These are phyloP conservation scores for Fonsecaea pedrosoi DNA, from an alignment of 2,329 filamentous ascomycete genomes.

Conservation along the genomic window DNA sequence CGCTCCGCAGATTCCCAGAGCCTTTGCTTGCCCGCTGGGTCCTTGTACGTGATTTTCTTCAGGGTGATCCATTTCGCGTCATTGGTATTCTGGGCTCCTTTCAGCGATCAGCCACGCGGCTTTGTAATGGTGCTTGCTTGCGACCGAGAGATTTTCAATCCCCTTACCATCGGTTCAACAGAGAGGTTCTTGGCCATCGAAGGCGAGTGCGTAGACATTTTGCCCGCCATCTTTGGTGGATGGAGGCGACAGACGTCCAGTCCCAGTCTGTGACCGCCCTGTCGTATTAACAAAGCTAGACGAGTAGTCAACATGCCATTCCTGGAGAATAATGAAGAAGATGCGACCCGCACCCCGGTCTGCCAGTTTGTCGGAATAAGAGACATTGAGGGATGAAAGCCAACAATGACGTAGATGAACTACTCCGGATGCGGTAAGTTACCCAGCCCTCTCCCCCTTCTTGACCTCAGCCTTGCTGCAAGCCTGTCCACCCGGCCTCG, in stretches of 20 bases:
- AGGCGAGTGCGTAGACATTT: conserved; percentile 38
- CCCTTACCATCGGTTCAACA: conserved; percentile 36
- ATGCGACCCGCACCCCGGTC: not conserved
- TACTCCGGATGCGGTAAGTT: not conserved
- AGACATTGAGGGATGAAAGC: not conserved
- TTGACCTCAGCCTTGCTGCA: not conserved
- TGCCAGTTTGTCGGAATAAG: not conserved
- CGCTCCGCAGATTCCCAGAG: conserved; percentile 56
- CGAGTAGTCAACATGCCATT: not conserved
- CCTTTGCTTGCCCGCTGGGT: conserved; percentile 51
- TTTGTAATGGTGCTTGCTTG: not conserved
- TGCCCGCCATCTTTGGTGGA: conserved; percentile 32
- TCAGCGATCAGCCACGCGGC: conserved; percentile 63
- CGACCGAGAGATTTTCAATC: not conserved
- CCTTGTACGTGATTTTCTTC: conserved; percentile 52
- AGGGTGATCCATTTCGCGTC: conserved; percentile 53
- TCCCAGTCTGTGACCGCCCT: not conserved
- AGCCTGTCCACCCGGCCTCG: not conserved
- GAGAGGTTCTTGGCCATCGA: conserved; percentile 36
- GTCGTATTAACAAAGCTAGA: not conserved
- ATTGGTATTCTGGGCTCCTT: conserved; percentile 63
- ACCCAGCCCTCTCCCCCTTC: not conserved
- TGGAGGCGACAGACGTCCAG: not conserved
- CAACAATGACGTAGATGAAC: not conserved
- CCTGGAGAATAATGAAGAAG: not conserved